Percentiles rank a stretch among this genome's conserved stretches.
Conservation (phyloP, 2,329 filamentous ascomycete species). For the Paecilomyces niveus region DNA sequence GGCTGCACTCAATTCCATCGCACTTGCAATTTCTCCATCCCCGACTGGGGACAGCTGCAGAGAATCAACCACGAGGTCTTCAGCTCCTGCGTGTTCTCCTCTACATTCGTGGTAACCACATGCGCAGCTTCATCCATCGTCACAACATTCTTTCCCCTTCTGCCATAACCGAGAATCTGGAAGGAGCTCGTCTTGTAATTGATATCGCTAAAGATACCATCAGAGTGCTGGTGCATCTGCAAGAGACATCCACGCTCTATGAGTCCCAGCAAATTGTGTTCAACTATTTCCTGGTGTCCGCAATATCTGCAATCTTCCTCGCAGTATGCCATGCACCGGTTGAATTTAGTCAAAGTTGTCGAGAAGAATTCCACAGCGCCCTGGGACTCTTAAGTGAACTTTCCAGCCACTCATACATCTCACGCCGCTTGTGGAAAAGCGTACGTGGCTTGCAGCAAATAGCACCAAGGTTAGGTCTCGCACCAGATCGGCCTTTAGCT, state of each 20-base stretch:
- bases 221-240: neutral
- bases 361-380: too few relatives aligned
- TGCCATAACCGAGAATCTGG: neutral
- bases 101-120: slow-evolving; percentile 3
- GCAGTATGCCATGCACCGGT: too few relatives aligned
- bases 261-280: neutral
- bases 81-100: neutral
- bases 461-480: too few relatives aligned
- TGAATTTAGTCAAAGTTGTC: too few relatives aligned
- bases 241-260: neutral
- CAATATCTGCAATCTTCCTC: neutral
- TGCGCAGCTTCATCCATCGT: slow-evolving; percentile 1
- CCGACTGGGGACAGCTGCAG: neutral
- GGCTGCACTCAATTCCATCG: neutral
- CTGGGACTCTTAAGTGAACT: too few relatives aligned
- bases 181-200: neutral
- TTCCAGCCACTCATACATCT: too few relatives aligned
- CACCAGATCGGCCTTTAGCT: too few relatives aligned
- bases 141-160: neutral
- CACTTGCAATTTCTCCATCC: neutral
- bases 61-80: neutral
- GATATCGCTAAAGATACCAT: neutral
- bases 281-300: neutral
- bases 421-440: too few relatives aligned
- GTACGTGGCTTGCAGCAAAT: too few relatives aligned